A percentile compares a stretch with the other conserved stretches of the same genome.
phyloP scores from a whole-genome alignment of 441 rosid species.

The Euphorbia celastroides region DNA sequence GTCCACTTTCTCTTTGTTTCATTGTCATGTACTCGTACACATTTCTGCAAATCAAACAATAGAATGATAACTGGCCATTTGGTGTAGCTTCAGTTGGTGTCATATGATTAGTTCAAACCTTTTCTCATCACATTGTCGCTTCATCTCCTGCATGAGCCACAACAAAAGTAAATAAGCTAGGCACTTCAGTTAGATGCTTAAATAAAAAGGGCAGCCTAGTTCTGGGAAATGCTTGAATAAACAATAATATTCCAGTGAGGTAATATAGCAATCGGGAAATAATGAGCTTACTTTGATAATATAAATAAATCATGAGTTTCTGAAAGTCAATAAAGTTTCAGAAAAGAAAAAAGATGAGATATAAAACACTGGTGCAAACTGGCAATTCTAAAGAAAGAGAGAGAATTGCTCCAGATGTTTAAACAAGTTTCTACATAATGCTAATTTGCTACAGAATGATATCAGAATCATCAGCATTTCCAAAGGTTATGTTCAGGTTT shows the following conservation, averaged over 20 bases:
- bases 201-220: too few species aligned
- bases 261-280: slow-evolving; percentile 6
- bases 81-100: neutral
- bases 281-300: slow-evolving; percentile 2
- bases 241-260: neutral
- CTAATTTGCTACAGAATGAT: neutral
- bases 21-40: slow-evolving; percentile 61
- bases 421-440: slow-evolving; percentile 9
- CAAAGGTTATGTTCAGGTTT: neutral
- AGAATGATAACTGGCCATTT: slow-evolving; percentile 10
- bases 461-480: neutral
- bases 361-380: slow-evolving; percentile 14
- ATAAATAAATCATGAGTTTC: neutral
- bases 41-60: slow-evolving; percentile 42
- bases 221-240: too few species aligned
- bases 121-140: slow-evolving; percentile 90
- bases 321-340: neutral
- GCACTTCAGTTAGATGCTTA: slow-evolving; percentile 11
- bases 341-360: neutral
- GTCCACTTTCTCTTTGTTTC: slow-evolving; percentile 64
- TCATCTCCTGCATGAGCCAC: slow-evolving; percentile 76
- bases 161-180: slow-evolving; percentile 14
- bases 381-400: neutral
- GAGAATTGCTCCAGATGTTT: neutral
- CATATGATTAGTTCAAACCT: slow-evolving; percentile 48